Conservation (phyloP, 2,329 filamentous ascomycete species). For the Diaporthe caulivora region DNA sequence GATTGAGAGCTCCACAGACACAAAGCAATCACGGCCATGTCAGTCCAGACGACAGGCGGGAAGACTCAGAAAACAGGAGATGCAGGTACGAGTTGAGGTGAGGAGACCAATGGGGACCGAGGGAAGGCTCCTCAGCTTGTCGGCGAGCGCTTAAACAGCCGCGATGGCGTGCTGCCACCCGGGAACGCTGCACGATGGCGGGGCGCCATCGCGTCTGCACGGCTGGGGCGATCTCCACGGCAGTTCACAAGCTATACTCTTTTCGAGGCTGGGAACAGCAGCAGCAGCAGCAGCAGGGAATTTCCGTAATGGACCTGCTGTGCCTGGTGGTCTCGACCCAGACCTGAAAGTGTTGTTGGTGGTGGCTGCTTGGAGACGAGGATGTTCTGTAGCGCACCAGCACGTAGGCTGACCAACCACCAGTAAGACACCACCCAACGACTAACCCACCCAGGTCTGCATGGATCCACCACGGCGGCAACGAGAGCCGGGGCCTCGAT, state of each 20-base stretch:
- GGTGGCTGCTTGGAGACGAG: background rate
- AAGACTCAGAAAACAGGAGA: constrained; percentile 11
- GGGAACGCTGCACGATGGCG: background rate
- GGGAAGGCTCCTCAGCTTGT: background rate
- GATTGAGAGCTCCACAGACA: constrained; percentile 24
- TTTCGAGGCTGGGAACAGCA: background rate
- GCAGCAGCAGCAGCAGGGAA: background rate
- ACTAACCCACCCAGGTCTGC: background rate
- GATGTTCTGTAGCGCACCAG: background rate
- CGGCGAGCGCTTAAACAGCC: constrained; percentile 32
- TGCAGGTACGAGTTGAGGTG: background rate
- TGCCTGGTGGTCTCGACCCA: background rate
- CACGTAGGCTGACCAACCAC: background rate
- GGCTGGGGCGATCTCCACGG: constrained; percentile 14
- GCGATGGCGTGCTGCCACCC: constrained; percentile 30
- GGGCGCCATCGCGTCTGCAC: constrained; percentile 23
- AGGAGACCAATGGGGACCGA: constrained; percentile 7
- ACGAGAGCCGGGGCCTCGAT: constrained; percentile 18
- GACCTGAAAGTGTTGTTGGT: background rate
- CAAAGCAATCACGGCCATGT: constrained; percentile 1
- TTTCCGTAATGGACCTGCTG: background rate
- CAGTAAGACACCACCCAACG: background rate
- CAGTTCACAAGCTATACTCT: background rate
- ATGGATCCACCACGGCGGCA: constrained; percentile 23
- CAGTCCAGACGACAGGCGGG: constrained; percentile 1